phyloP scores from a whole-genome alignment of 768 basidiomycete species.

The Tulasnella sp. region DNA sequence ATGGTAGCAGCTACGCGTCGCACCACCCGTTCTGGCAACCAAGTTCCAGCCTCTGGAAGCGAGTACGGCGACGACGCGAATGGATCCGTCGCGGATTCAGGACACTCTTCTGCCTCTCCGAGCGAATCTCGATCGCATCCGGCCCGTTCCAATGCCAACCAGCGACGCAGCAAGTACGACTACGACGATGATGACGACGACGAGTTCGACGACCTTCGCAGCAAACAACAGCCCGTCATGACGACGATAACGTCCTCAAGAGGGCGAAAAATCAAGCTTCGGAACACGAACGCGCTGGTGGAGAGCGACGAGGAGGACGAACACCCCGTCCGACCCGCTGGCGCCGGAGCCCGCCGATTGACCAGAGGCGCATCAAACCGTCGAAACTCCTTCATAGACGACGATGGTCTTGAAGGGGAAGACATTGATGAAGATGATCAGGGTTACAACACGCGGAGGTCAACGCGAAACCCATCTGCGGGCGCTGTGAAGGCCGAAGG shows the following conservation, averaged over 20 bases:
- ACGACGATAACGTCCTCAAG: background rate
- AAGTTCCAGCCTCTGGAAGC: background rate
- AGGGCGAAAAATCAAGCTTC: conserved; percentile 6
- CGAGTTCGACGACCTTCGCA: background rate
- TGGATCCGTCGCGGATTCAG: background rate
- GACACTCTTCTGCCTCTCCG: conserved; percentile 1
- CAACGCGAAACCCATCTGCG: background rate
- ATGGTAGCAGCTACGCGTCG: conserved; percentile 8
- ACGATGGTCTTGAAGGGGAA: conserved; percentile 29
- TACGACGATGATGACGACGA: conserved; percentile 9
- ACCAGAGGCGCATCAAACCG: background rate
- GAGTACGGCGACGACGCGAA: conserved; percentile 1
- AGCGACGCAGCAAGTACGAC: background rate
- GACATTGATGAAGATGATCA: conserved; percentile 23
- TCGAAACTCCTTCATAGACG: conserved; percentile 10
- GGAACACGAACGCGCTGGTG: background rate
- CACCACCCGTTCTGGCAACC: background rate
- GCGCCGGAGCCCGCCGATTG: background rate
- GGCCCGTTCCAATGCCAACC: background rate
- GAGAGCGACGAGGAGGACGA: conserved; percentile 14
- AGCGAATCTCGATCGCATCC: background rate
- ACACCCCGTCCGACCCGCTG: conserved; percentile 1
- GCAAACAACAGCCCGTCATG: background rate
- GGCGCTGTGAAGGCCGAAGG: conserved; percentile 1
- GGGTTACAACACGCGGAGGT: background rate